Conservation (phyloP, 768 basidiomycete species). For the Auricularia sp. region DNA sequence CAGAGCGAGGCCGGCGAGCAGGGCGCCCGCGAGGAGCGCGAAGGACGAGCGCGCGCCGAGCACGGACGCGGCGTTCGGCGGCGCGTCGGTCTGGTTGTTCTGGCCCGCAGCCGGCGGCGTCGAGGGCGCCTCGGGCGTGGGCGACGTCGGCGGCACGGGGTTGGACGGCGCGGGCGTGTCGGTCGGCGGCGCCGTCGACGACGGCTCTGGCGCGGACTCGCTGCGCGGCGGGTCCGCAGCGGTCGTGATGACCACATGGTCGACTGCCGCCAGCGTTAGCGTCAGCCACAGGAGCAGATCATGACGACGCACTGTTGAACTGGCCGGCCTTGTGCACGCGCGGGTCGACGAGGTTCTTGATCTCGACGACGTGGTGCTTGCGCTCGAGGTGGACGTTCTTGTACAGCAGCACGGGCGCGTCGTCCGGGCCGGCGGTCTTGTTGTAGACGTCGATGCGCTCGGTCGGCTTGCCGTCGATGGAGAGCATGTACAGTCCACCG, state of each 20-base stretch:
- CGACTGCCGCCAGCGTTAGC: not conserved
- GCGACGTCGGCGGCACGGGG: too few relatives aligned
- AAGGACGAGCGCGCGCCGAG: too few relatives aligned
- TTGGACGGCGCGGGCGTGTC: too few relatives aligned
- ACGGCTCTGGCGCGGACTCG: not conserved
- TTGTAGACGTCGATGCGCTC: slow-evolving; percentile 3
- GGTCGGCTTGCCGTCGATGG: slow-evolving; percentile 3
- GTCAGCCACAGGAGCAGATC: not conserved
- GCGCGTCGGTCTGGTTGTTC: too few relatives aligned
- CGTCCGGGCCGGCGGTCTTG: not conserved
- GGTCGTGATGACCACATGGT: not conserved
- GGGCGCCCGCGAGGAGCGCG: too few relatives aligned
- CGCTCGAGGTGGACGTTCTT: not conserved
- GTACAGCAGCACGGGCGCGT: slow-evolving; percentile 6
- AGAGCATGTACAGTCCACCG: slow-evolving; percentile 3
- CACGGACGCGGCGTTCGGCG: too few relatives aligned
- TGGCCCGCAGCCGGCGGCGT: too few relatives aligned
- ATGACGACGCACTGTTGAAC: not conserved
- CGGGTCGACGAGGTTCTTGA: slow-evolving; percentile 2
- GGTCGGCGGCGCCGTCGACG: not conserved
- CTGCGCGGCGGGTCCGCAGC: not conserved
- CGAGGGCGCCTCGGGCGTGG: too few relatives aligned
- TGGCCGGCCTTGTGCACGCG: not conserved
- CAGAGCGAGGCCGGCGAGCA: too few relatives aligned
- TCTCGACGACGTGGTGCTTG: slow-evolving; percentile 1